Evolutionary conservation across 768 basidiomycete genomes (phyloP), one percentile per base, ranked within the genome.

Genomic region (Mycena latifolia): DNA sequence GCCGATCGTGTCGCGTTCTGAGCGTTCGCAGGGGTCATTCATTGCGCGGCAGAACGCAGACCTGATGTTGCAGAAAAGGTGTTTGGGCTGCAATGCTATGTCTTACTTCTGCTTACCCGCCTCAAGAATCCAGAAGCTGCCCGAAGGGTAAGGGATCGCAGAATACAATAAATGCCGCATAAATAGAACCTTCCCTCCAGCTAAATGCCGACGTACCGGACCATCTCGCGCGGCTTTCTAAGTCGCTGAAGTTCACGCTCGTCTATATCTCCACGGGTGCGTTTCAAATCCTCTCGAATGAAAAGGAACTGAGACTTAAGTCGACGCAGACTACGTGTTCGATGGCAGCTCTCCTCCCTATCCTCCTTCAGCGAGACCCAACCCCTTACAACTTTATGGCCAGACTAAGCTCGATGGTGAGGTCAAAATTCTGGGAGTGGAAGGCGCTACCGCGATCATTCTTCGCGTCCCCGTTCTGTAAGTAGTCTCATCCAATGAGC

Each of bases 41-140:
- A 99, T 74, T 98, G 96, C 73, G 97, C 97, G 17, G 97, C 97
- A 2, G 96, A 99, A 79, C 81, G 97, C 66, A 82, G 96, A 47
- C 95, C 96, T 6, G 96, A 98, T 74, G 92, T 94, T 15, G 96
- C 95, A 61, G 94, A 97, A 77, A 92, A 92, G 81, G 95, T 93
- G 67, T 54, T 85, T 75, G 35, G 25, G 25, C 11, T 14, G 22
- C 5, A 8, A 33, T 48, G 33, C 24, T 41, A 4, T 46, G 27
- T 37, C 25, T 37, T 35, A n/a, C 31, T 28, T 31, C 63, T 57
- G 15, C 48, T 61, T 52, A 28, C 35, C 43, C 20, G 17, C 24
- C 17, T 62, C 52, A 43, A 92, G 89, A 85, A 94, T 77, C 92
- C 92, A 28, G 87, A 86, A 50, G 88, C 85, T 37, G 85, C 92